Evolutionary conservation across 2,329 filamentous ascomycete species (phyloP).

Genomic region (Alternaria longipes): DNA sequence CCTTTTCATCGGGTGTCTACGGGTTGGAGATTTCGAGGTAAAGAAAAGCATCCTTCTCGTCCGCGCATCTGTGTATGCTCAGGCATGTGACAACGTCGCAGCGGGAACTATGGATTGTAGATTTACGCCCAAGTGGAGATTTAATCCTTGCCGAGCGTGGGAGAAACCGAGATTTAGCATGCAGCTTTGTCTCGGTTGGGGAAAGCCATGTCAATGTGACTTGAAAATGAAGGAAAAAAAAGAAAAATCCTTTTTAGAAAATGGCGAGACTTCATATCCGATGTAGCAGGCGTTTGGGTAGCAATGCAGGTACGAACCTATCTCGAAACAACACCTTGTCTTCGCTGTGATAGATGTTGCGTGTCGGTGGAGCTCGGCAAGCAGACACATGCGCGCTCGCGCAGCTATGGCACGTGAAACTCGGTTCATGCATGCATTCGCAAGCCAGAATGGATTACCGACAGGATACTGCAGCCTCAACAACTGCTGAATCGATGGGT

Average conservation of each 20-base stretch:
- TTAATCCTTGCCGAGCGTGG: slow-evolving; percentile 8
- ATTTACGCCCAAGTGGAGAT: slow-evolving; percentile 12
- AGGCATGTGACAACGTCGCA: slow-evolving; percentile 6
- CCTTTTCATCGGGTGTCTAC: slow-evolving; percentile 12
- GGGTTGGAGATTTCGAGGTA: neutral
- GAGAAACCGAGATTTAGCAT: slow-evolving; percentile 7
- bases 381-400: slow-evolving; percentile 1
- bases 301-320: slow-evolving; percentile 18
- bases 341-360: slow-evolving; percentile 7
- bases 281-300: slow-evolving; percentile 14
- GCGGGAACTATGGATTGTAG: slow-evolving; percentile 6
- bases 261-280: neutral
- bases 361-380: slow-evolving; percentile 18
- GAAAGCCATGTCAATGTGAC: slow-evolving; percentile 2
- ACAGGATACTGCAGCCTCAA: neutral
- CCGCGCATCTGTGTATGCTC: slow-evolving; percentile 9
- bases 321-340: slow-evolving; percentile 6
- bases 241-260: neutral
- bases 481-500: slow-evolving; percentile 5
- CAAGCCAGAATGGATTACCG: slow-evolving; percentile 5
- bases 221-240: slow-evolving; percentile 2
- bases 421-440: slow-evolving; percentile 7
- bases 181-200: slow-evolving; percentile 3
- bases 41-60: neutral
- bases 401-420: slow-evolving; percentile 13